These are phyloP conservation scores for Daedaleopsis nitida DNA, from an alignment of 768 basidiomycete species.

Conservation along the genomic window DNA sequence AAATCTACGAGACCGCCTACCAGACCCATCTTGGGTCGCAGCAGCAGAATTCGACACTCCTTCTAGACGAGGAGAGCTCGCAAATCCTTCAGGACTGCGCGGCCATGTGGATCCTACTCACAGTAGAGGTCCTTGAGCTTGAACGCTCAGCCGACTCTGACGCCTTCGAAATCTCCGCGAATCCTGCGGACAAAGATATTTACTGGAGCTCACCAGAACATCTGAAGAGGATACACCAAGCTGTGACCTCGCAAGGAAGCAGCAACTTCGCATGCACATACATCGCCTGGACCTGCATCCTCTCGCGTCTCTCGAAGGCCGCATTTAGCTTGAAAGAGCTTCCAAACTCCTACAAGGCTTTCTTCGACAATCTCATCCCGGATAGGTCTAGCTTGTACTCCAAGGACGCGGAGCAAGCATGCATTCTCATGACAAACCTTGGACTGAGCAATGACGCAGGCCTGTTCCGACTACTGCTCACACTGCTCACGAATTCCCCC, in stretches of 20 bases:
- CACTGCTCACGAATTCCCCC: slow-evolving; percentile 67
- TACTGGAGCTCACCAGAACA: slow-evolving; percentile 65
- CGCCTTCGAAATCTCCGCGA: slow-evolving; percentile 51
- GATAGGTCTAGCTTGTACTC: slow-evolving; percentile 43
- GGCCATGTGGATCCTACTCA: slow-evolving; percentile 77
- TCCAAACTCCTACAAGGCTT: slow-evolving; percentile 53
- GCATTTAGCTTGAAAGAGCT: slow-evolving; percentile 51
- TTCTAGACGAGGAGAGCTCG: slow-evolving; percentile 74
- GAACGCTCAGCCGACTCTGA: slow-evolving; percentile 63
- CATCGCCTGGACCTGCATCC: slow-evolving; percentile 83
- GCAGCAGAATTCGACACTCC: slow-evolving; percentile 63
- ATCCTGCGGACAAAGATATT: slow-evolving; percentile 49
- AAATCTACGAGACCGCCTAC: slow-evolving; percentile 67
- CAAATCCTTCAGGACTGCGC: slow-evolving; percentile 69
- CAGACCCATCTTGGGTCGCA: slow-evolving; percentile 60
- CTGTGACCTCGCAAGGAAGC: slow-evolving; percentile 59
- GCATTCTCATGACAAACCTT: slow-evolving; percentile 58
- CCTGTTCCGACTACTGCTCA: slow-evolving; percentile 57
- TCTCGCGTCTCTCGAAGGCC: slow-evolving; percentile 59
- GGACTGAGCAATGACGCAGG: slow-evolving; percentile 61
- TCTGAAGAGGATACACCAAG: slow-evolving; percentile 66
- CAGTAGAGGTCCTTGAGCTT: slow-evolving; percentile 78
- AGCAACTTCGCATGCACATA: slow-evolving; percentile 72
- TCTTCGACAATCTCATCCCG: slow-evolving; percentile 56
- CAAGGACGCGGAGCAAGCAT: slow-evolving; percentile 59